Percentiles rank a stretch among this genome's conserved stretches.
phyloP scores from a whole-genome alignment of 2,329 filamentous ascomycete species.

The Fusarium burgessii region DNA sequence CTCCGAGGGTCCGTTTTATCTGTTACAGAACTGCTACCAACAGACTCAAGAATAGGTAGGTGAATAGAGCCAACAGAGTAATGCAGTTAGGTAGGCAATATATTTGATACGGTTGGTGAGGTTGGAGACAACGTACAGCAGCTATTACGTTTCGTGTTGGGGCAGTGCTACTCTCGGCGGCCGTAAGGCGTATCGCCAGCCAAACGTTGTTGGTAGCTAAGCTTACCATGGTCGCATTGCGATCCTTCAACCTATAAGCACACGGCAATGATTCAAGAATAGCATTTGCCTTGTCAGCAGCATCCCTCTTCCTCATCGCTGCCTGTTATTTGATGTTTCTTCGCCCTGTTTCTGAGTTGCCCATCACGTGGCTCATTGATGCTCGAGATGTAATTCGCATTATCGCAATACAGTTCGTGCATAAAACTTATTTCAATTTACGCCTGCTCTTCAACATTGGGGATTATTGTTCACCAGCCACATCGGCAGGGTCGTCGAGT shows the following conservation, averaged over 20 bases:
- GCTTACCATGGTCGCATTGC: neutral
- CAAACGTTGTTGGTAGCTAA: neutral
- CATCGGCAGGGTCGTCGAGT: neutral
- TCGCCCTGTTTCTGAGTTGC: neutral
- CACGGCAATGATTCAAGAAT: neutral
- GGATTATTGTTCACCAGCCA: neutral
- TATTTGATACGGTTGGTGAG: neutral
- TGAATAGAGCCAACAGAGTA: neutral
- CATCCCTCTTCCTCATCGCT: neutral
- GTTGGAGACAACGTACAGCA: neutral
- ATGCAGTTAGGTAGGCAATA: neutral
- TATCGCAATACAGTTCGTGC: neutral
- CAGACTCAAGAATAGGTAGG: neutral
- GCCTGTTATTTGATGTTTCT: neutral
- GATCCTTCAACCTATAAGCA: neutral
- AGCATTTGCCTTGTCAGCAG: neutral
- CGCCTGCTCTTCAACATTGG: neutral
- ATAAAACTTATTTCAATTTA: no score
- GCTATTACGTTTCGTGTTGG: slow-evolving; percentile 5
- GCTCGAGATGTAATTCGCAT: neutral
- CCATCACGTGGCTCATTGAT: neutral
- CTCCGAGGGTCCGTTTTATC: slow-evolving; percentile 32
- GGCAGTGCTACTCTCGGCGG: slow-evolving; percentile 17
- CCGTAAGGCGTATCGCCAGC: slow-evolving; percentile 3
- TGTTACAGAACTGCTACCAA: slow-evolving; percentile 6